Conservation (phyloP, 169 alveolate species). For the Ichthyophthirius multifiliis region DNA sequence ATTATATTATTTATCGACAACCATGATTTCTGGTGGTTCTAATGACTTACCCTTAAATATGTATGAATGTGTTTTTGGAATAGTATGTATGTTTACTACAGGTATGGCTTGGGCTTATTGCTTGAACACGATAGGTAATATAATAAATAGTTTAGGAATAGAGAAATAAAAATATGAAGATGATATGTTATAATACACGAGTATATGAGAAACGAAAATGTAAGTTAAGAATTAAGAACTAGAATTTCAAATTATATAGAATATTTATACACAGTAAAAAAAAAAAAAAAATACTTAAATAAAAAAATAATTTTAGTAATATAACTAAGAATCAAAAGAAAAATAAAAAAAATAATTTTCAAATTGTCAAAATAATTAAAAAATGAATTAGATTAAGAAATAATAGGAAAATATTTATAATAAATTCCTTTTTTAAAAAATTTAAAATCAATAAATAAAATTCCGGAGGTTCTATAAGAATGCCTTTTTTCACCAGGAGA, state of each 20-base stretch:
- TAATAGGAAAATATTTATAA: not conserved
- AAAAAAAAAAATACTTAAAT: not conserved
- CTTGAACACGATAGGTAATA: not conserved
- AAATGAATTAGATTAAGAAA: not conserved
- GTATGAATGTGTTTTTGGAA: not conserved
- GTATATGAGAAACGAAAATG: not conserved
- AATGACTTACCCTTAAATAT: constrained; percentile 22
- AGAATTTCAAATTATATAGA: not conserved
- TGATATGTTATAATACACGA: not conserved
- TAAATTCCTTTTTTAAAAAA: not conserved
- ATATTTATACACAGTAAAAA: not conserved
- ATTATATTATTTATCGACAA: constrained; percentile 16
- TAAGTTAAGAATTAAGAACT: not conserved
- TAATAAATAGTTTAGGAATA: not conserved
- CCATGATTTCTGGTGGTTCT: constrained; percentile 31
- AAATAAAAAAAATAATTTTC: not conserved
- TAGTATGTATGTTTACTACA: not conserved
- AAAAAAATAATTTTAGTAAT: too few relatives aligned
- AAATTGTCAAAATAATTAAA: not conserved
- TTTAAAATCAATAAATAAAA: not conserved
- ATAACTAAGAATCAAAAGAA: too few relatives aligned
- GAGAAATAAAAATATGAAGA: not conserved
- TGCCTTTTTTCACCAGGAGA: not conserved
- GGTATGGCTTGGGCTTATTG: not conserved
- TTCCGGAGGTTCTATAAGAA: not conserved